Evolutionary conservation across 805 yeast species (phyloP).

Genomic region (Ogataea glucozyma): DNA sequence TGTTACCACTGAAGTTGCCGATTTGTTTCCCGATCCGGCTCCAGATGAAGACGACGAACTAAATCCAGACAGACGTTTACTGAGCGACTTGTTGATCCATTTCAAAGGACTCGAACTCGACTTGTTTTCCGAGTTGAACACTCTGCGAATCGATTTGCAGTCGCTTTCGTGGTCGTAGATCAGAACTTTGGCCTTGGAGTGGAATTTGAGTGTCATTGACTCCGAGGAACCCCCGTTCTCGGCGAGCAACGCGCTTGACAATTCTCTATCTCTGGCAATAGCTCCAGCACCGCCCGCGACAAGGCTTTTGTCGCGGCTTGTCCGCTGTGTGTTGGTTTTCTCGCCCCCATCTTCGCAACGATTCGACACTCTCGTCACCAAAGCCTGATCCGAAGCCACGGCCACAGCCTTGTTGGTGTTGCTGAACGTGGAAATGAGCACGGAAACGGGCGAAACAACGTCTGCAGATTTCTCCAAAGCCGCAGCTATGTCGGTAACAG

Average conservation of each 20-base stretch:
- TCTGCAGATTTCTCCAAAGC: slow-evolving; percentile 9
- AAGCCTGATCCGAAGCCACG: background rate
- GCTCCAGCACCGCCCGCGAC: too few relatives aligned
- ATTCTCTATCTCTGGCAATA: background rate
- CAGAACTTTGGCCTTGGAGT: slow-evolving; percentile 25
- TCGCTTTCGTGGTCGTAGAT: slow-evolving; percentile 26
- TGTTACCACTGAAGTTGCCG: background rate
- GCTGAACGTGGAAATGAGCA: slow-evolving; percentile 8
- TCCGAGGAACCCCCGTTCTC: slow-evolving; percentile 10
- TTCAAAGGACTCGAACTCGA: slow-evolving; percentile 16
- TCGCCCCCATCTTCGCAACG: background rate
- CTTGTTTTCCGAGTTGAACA: slow-evolving; percentile 14
- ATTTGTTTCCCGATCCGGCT: background rate
- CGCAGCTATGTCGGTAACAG: slow-evolving; percentile 11
- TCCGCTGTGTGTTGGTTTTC: background rate
- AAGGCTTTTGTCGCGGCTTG: background rate
- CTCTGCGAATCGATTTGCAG: slow-evolving; percentile 22
- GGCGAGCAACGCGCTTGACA: background rate
- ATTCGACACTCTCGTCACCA: background rate
- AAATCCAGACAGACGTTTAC: slow-evolving; percentile 20
- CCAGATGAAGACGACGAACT: slow-evolving; percentile 6
- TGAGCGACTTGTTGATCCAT: slow-evolving; percentile 23
- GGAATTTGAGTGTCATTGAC: slow-evolving; percentile 19
- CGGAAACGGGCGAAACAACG: slow-evolving; percentile 11
- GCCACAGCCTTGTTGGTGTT: slow-evolving; percentile 3